Evolutionary conservation across 371 early-diverging fungal genomes (phyloP), one percentile per base, ranked within the genome.

Genomic region (Dipsacomyces acuminosporus): DNA sequence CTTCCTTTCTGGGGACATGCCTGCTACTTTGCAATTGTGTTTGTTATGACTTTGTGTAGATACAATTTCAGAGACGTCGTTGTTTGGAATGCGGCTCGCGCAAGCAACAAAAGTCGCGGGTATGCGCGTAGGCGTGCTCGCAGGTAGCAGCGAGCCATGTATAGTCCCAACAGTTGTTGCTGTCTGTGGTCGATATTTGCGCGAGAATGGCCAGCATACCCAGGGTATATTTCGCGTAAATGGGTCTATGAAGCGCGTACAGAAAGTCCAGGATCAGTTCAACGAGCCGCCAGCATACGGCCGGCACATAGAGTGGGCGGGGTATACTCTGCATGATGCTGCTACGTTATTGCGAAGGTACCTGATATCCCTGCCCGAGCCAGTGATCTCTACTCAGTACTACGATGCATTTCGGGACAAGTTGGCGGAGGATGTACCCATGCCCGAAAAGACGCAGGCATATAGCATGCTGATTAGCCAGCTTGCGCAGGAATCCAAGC

Each of bases 151-250:
- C 35, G 63, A 57, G 41, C 43, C 56, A 19, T 61, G 59, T 23
- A 25, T 59, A 3, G 63, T 72, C 5, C 72, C 72, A 5, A 51
- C 63, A 2, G 56, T 72, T 1, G 55, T 72, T 8, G 62, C 67
- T 5, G 56, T 59, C 17, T 72, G 72, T 19, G 72, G 67, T 5
- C 67, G 46, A 45, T 56, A 64, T 40, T 56, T 72, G 51, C 51
- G 63, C 46, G 59, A 55, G 21, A 52, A 61, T 24, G 74, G 72
- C 11, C 64, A 62, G 46, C 59, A 71, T 36, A 67, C 61, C 11
- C 57, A 56, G 41, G 75, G 75, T 21, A 67, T 74, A 11, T 74
- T 74, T 41, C 64, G 75, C 15, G 64, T 74, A 25, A 72, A 67
- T 23, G 75, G 75, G 18, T 73, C 75, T 23, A 56, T 74, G 56